Evolutionary conservation across 1,139 yeast genomes (phyloP).

Genomic region (Lodderomyces metapsilosis): DNA sequence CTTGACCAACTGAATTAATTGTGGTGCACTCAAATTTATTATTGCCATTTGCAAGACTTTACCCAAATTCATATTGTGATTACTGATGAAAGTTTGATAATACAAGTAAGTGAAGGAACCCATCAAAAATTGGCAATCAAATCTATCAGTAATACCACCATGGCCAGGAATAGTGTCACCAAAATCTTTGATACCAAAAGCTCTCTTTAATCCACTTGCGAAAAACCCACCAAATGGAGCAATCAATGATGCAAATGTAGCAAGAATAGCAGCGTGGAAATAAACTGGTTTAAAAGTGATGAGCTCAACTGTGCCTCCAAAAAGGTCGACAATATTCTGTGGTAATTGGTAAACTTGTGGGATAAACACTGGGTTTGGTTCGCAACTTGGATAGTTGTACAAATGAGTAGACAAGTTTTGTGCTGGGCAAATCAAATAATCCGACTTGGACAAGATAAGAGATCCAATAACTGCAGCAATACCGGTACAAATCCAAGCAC

Average conservation of each 20-base stretch:
- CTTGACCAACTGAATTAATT: constrained; percentile 61
- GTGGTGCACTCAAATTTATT: constrained; percentile 64
- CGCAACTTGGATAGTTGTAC: constrained; percentile 57
- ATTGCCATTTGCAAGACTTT: constrained; percentile 73
- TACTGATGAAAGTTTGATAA: constrained; percentile 86
- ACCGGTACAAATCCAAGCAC: constrained; percentile 96
- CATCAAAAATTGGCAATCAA: constrained; percentile 97
- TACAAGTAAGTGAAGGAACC: constrained; percentile 92
- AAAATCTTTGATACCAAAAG: constrained; percentile 72
- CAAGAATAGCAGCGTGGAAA: constrained; percentile 80
- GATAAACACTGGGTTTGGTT: constrained; percentile 81
- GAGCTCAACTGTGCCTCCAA: constrained; percentile 27
- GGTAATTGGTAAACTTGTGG: constrained; percentile 80
- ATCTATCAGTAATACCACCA: constrained; percentile 96
- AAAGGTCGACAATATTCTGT: constrained; percentile 50
- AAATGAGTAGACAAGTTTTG: constrained; percentile 57
- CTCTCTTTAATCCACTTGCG: constrained; percentile 94
- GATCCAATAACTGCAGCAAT: constrained; percentile 69
- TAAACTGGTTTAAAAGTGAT: constrained; percentile 80
- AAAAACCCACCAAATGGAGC: constrained; percentile 99
- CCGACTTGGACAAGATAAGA: constrained; percentile 59
- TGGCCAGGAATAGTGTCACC: constrained; percentile 64
- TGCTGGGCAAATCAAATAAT: constrained; percentile 89
- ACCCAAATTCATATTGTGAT: constrained; percentile 68
- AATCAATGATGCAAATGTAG: constrained; percentile 92